These are phyloP conservation scores for Pholiota conissans DNA, from an alignment of 768 basidiomycete species.

Conservation along the genomic window DNA sequence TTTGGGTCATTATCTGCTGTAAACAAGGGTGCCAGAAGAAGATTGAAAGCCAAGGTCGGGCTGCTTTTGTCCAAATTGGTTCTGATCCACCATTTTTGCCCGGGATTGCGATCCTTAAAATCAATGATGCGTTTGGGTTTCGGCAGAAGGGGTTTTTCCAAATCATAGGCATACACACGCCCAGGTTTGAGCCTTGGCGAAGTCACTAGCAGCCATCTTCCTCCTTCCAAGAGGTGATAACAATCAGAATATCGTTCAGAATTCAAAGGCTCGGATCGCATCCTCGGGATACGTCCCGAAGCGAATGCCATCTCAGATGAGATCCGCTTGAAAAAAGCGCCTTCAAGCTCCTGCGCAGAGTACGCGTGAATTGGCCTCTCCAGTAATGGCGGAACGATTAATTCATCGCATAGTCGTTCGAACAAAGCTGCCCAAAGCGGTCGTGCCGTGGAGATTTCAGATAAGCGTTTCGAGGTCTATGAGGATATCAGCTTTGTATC, in stretches of 20 bases:
- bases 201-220: background rate
- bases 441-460: background rate
- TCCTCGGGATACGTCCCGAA: background rate
- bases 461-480: background rate
- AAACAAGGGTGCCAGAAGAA: background rate
- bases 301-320: background rate
- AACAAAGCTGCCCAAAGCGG: background rate
- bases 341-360: background rate
- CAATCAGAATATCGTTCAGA: background rate
- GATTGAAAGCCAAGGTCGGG: background rate
- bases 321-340: background rate
- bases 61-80: background rate
- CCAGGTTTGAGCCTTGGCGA: background rate
- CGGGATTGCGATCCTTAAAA: background rate
- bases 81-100: background rate
- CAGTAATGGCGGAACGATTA: background rate
- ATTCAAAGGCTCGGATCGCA: background rate
- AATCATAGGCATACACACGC: background rate
- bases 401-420: background rate
- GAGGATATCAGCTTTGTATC: background rate
- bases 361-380: background rate
- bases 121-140: background rate
- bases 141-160: background rate
- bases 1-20: background rate
- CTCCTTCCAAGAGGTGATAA: background rate